Evolutionary conservation across 1,139 yeast species (phyloP).

Genomic region (Komagataea norvegica): DNA sequence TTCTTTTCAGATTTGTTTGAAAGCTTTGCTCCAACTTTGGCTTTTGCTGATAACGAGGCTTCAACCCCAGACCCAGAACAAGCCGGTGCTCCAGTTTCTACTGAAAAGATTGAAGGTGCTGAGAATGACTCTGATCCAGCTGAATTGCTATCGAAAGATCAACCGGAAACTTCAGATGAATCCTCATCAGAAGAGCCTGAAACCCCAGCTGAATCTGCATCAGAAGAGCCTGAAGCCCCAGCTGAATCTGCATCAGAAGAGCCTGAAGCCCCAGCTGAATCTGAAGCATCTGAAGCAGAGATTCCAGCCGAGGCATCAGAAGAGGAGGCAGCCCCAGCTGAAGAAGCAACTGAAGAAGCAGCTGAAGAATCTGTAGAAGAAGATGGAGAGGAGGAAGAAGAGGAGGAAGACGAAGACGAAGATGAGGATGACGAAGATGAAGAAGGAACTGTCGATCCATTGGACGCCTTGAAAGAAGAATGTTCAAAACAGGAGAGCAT

Average conservation of each 20-base stretch:
- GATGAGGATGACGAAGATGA: slow-evolving; percentile 68
- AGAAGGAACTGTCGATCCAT: slow-evolving; percentile 66
- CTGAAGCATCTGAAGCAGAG: slow-evolving; percentile 6
- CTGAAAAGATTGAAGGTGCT: too few relatives aligned
- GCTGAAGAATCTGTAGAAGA: slow-evolving; percentile 8
- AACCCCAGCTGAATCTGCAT: slow-evolving; percentile 8
- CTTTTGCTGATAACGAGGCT: slow-evolving; percentile 59
- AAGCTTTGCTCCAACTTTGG: slow-evolving; percentile 71
- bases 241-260: slow-evolving; percentile 5
- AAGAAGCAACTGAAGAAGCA: slow-evolving; percentile 8
- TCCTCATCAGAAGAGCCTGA: slow-evolving; percentile 7
- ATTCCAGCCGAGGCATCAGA: too few relatives aligned
- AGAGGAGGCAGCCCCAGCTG: slow-evolving; percentile 11
- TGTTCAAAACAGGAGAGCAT: slow-evolving; percentile 67
- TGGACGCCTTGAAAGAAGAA: slow-evolving; percentile 61
- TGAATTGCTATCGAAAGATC: too few relatives aligned
- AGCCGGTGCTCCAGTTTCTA: slow-evolving; percentile 2
- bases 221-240: slow-evolving; percentile 14
- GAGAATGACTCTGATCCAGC: slow-evolving; percentile 2
- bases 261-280: slow-evolving; percentile 8
- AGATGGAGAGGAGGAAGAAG: slow-evolving; percentile 29
- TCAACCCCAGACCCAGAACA: too few relatives aligned
- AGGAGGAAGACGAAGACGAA: slow-evolving; percentile 30
- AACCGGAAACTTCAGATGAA: slow-evolving; percentile 35
- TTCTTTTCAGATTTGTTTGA: slow-evolving; percentile 46